A percentile compares a stretch with the other conserved stretches of the same genome.
phyloP scores from a whole-genome alignment of 164 flowering plant genomes.

The Magnolia changhungtana region DNA sequence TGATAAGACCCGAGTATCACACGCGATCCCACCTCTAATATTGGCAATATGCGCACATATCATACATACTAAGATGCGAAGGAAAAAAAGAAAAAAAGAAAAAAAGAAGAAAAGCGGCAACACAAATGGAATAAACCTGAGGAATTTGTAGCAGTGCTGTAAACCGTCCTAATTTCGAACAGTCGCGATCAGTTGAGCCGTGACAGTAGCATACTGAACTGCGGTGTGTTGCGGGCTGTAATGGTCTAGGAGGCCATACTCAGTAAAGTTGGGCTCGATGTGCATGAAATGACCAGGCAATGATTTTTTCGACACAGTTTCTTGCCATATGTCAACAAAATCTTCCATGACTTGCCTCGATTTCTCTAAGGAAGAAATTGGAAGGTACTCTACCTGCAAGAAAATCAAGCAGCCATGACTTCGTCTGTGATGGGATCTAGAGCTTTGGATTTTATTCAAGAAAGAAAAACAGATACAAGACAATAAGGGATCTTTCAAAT shows the following conservation, averaged over 20 bases:
- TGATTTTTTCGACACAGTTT: slow-evolving; percentile 64
- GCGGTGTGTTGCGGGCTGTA: slow-evolving; percentile 80
- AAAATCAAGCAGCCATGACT: neutral
- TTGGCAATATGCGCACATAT: too few species aligned
- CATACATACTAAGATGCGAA: too few species aligned
- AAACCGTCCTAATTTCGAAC: slow-evolving; percentile 43
- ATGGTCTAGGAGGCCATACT: slow-evolving; percentile 69
- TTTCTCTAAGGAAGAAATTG: slow-evolving; percentile 82
- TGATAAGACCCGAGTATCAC: too few species aligned
- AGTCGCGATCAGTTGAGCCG: slow-evolving; percentile 66
- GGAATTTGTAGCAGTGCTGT: neutral
- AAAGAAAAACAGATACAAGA: neutral
- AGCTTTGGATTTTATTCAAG: neutral
- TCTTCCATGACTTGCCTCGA: slow-evolving; percentile 68
- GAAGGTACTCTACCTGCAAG: slow-evolving; percentile 82
- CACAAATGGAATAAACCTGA: too few species aligned
- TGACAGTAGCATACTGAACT: slow-evolving; percentile 70
- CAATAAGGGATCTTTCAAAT: too few species aligned
- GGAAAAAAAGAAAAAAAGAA: too few species aligned
- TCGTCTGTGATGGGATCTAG: neutral
- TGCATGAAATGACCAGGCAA: slow-evolving; percentile 84
- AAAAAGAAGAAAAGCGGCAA: too few species aligned
- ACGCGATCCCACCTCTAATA: too few species aligned
- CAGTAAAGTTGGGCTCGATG: slow-evolving; percentile 66
- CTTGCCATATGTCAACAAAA: slow-evolving; percentile 75